Base-by-base conservation (phyloP, 176 grass and related monocot species). In the Avena insularis region DNA sequence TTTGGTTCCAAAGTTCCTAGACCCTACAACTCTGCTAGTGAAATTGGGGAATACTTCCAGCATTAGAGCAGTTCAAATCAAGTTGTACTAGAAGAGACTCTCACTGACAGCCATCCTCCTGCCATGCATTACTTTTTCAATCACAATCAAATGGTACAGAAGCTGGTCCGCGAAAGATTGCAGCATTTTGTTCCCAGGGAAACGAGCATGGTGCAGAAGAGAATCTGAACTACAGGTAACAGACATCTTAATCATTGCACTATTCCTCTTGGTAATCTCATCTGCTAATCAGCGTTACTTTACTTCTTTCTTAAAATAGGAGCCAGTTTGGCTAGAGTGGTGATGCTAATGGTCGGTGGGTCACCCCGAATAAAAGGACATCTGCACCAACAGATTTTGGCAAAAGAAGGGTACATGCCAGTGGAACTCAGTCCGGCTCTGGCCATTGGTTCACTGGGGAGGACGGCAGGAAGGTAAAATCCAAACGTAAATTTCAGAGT, bases 391-490 rank as follows among this genome's bases (percentile, higher is more conserved):
- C 86, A 61, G 93, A 95, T 91, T 90, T 84, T 84, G 88, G 82
- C 57, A 94, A 83, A 88, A 92, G 93, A 83, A 91, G 91, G 88
- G 88, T 94, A 66, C 86, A 82, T 88, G 90, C 88, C 31, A 38
- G n/a, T 81, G 93, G 80, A 57, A 71, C 49, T 61, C 81, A 86
- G 19, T 91, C 95, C 82, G 96, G 96, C 54, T 90, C 95, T 89
- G 96, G 96, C 76, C 96, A 92, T 84, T 98, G 93, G 96, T 91
- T 92, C 78, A 98, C 96, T 19, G 79, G 68, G 55, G 80, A 95
- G 29, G 82, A 86, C 53, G 96, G 96, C 50, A 92, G 35, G 81
- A 98, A 88, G 96, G 96, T 95, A 87, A 72, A 60, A 29, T 9
- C 46, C 45, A 25, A 40, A 50, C 4, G 12, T 35, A 46, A 54